Base-by-base conservation (phyloP, 148 eudicot genomes). In the Dianthus caryophyllus region DNA sequence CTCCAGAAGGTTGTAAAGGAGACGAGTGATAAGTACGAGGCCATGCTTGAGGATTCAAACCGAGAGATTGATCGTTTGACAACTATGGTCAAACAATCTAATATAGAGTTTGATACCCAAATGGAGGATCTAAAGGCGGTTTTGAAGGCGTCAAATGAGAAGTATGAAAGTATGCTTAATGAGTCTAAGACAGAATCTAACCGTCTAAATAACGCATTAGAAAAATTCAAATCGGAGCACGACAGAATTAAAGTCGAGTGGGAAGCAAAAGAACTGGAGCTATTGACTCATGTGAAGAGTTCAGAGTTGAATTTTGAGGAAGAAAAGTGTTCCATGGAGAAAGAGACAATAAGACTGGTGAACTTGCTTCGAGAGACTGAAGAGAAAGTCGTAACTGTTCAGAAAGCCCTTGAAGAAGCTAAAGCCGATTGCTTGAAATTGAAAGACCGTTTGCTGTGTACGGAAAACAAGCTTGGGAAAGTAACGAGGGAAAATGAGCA, bases 11-110 rank as follows among this genome's bases (percentile, higher is more conserved):
- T 82, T 43, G 66, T 87, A 73, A 81, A 89, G 66, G 88, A 84
- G 14, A 85, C 88, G 8, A 85, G 80, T n/a, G 91, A 87, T 65
- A 92, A 89, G 80, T 92, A 89, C 24, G 86, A 85, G 66, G 66
- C 75, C 51, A 82, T 87, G 85, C 96, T 93, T 65, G 90, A 84
- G 65, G 96, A 89, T 33, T 81, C 89, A 25, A 93, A 82, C 63
- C 73, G 77, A 58, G 96, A 89, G 77, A 85, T 85, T 24, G 86
- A 79, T 66, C 69, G 66, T 57, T 86, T 89, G 27, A 75, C 73
- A n/a, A 72, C 58, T 59, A 76, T 81, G n/a, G 75, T 88, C 61
- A 77, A 69, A 20, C 66, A 80, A 41, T 69, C 80, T 8, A 76
- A 80, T 62, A 43, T 67, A 46, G 83, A 80, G n/a, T 80, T 71